phyloP scores from a whole-genome alignment of 2,329 filamentous ascomycete genomes.

The Dactylella cylindrospora region DNA sequence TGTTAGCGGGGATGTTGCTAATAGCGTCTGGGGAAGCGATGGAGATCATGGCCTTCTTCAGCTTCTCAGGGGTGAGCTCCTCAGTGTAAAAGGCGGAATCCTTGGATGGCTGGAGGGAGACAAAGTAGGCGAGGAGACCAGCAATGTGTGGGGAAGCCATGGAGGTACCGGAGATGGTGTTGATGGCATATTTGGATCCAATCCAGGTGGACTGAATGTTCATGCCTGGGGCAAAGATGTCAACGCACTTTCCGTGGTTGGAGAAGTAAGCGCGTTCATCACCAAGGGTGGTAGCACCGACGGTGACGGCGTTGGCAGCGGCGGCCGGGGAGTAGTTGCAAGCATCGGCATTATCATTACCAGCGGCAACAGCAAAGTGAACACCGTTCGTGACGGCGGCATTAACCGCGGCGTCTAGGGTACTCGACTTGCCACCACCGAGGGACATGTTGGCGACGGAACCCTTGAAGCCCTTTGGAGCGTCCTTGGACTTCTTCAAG shows the following conservation, averaged over 20 bases:
- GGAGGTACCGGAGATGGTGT: slow-evolving; percentile 98
- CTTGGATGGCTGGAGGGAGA: slow-evolving; percentile 86
- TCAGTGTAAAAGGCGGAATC: slow-evolving; percentile 91
- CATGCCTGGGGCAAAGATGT: slow-evolving; percentile 76
- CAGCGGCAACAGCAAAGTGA: slow-evolving; percentile 96
- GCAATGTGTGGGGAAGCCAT: slow-evolving; percentile 98
- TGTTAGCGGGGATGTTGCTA: slow-evolving; percentile 77
- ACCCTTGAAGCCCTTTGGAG: slow-evolving; percentile 95
- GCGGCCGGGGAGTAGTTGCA: slow-evolving; percentile 99
- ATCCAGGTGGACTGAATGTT: slow-evolving; percentile 99
- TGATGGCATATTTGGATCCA: slow-evolving; percentile 90
- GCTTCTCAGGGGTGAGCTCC: slow-evolving; percentile 84
- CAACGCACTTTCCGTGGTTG: slow-evolving; percentile 99
- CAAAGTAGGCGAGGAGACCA: slow-evolving; percentile 95
- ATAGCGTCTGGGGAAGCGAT: slow-evolving; percentile 79
- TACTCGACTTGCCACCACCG: slow-evolving; percentile 91
- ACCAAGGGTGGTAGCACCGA: slow-evolving; percentile 88
- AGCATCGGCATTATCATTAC: slow-evolving; percentile 97
- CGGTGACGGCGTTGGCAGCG: slow-evolving; percentile 86
- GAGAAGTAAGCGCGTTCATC: slow-evolving; percentile 99
- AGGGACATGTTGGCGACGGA: slow-evolving; percentile 99
- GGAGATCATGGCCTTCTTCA: slow-evolving; percentile 84
- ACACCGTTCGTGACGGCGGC: slow-evolving; percentile 67
- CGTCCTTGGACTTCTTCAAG: slow-evolving; percentile 79
- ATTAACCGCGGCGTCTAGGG: slow-evolving; percentile 67